These are phyloP conservation scores for Avena insularis DNA, from an alignment of 176 grass and related monocot species.

Conservation along the genomic window DNA sequence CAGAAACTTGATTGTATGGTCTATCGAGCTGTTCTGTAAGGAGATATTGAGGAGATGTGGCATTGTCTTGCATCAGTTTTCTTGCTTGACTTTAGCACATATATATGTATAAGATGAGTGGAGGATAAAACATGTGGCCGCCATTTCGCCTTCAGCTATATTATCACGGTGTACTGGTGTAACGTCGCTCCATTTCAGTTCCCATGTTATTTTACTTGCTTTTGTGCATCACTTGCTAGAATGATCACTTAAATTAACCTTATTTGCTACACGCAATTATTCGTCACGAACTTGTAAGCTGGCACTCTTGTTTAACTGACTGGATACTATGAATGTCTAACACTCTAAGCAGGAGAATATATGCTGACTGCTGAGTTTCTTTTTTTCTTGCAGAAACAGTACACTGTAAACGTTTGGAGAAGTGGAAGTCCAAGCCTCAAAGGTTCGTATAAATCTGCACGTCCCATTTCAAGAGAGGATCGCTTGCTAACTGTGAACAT, in stretches of 20 bases:
- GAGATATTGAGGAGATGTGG: neutral
- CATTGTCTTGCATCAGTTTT: neutral
- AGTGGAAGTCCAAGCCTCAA: neutral
- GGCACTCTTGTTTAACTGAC: neutral
- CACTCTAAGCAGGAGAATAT: neutral
- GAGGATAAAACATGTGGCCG: slow-evolving; percentile 3
- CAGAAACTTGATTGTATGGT: neutral
- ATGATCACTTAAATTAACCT: neutral
- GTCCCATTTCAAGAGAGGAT: neutral
- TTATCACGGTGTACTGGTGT: neutral
- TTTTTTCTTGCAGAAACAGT: neutral
- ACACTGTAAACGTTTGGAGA: neutral
- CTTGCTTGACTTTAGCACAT: neutral
- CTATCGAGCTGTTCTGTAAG: neutral
- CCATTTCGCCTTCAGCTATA: neutral
- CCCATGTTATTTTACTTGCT: neutral
- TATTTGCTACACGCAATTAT: neutral
- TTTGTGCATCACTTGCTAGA: neutral
- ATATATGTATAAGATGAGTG: neutral
- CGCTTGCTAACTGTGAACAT: neutral
- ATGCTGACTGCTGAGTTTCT: neutral
- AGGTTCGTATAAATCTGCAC: neutral
- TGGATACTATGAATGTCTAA: neutral
- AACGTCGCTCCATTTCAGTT: neutral
- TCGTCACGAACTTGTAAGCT: neutral